Conservation (phyloP, 2,329 filamentous ascomycete genomes). For the Zymoseptoria ardabiliae region DNA sequence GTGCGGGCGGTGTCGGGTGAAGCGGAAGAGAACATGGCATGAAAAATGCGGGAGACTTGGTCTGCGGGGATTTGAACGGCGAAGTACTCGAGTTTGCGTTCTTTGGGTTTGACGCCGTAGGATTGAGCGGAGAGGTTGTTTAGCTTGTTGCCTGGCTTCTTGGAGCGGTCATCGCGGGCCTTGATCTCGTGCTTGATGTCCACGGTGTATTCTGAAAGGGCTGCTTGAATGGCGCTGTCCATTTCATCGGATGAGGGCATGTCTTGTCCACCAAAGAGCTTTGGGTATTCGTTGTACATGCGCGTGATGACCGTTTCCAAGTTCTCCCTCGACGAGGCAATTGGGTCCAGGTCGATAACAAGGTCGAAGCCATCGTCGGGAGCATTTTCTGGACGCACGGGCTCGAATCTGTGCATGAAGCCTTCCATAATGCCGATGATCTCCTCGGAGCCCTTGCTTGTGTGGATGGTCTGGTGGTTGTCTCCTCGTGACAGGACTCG, state of each 20-base stretch:
- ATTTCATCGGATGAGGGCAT: slow-evolving; percentile 67
- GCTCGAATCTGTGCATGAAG: slow-evolving; percentile 80
- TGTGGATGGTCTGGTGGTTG: slow-evolving; percentile 96
- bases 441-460: slow-evolving; percentile 63
- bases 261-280: slow-evolving; percentile 53
- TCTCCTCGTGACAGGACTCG: slow-evolving; percentile 81
- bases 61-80: slow-evolving; percentile 48
- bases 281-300: slow-evolving; percentile 70
- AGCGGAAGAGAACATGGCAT: slow-evolving; percentile 58
- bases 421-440: slow-evolving; percentile 90
- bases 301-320: slow-evolving; percentile 69
- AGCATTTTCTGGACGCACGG: slow-evolving; percentile 55
- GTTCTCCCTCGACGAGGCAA: slow-evolving; percentile 71
- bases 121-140: slow-evolving; percentile 23
- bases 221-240: slow-evolving; percentile 68
- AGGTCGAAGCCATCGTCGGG: slow-evolving; percentile 79
- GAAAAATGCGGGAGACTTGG: slow-evolving; percentile 53
- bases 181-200: slow-evolving; percentile 69
- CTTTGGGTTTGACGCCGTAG: slow-evolving; percentile 40
- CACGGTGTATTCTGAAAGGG: slow-evolving; percentile 70
- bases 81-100: slow-evolving; percentile 57
- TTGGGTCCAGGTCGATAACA: slow-evolving; percentile 76
- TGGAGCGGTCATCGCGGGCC: slow-evolving; percentile 34
- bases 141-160: slow-evolving; percentile 36
- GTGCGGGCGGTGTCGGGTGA: slow-evolving; percentile 53